Percentiles rank a stretch among this genome's conserved stretches.
Evolutionary conservation across 2,329 filamentous ascomycete species (phyloP).

Genomic region (Myotisia sp.): DNA sequence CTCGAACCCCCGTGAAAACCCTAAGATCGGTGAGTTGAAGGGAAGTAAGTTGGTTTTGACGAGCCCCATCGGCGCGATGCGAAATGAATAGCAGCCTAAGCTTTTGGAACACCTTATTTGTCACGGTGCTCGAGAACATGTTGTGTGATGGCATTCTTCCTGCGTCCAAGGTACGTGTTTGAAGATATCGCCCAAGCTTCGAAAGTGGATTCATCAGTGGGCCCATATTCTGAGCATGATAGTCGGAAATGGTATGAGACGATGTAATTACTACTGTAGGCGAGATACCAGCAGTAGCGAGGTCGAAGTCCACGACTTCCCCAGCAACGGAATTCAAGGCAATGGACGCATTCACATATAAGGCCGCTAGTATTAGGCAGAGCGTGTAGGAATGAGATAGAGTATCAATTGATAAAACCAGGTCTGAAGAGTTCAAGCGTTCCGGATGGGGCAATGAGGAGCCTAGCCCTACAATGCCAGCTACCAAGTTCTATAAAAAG

Average conservation of each 20-base stretch:
- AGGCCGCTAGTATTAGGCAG: conserved; percentile 61
- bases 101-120: conserved; percentile 42
- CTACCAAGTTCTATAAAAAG: conserved; percentile 55
- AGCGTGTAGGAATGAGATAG: conserved; percentile 69
- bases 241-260: conserved; percentile 54
- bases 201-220: conserved; percentile 50
- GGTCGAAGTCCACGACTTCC: conserved; percentile 51
- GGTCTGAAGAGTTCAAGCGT: conserved; percentile 57
- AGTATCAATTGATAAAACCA: conserved; percentile 72
- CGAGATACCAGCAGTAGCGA: conserved; percentile 59
- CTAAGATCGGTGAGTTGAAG: conserved; percentile 64
- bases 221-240: conserved; percentile 48
- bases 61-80: conserved; percentile 50
- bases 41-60: conserved; percentile 51
- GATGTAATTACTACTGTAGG: conserved; percentile 74
- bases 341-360: conserved; percentile 72
- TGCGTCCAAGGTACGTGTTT: conserved; percentile 54
- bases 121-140: conserved; percentile 39
- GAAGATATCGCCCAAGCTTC: conserved; percentile 55
- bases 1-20: conserved; percentile 61
- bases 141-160: conserved; percentile 60
- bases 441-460: conserved; percentile 61
- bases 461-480: conserved; percentile 67
- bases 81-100: conserved; percentile 70
- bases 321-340: conserved; percentile 81